phyloP scores from a whole-genome alignment of 1,284 basidiomycete species.

The Cutaneotrichosporon cavernicola region DNA sequence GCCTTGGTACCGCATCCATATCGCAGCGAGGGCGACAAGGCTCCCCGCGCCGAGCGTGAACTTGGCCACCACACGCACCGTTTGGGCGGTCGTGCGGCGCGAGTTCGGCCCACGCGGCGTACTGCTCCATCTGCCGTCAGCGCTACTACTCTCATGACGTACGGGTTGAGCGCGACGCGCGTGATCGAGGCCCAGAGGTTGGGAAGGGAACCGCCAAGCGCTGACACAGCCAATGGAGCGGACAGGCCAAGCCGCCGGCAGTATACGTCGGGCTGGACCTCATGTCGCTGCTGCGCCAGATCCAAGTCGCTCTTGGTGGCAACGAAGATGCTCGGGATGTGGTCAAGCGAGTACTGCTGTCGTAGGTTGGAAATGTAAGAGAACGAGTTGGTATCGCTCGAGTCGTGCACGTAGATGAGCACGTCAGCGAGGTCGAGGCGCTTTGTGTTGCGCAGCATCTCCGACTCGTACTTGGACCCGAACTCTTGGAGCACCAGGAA shows the following conservation, averaged over 20 bases:
- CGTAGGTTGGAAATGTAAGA: constrained; percentile 95
- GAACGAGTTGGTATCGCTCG: constrained; percentile 97
- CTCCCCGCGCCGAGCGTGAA: constrained; percentile 33
- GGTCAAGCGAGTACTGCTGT: constrained; percentile 95
- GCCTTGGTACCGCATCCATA: constrained; percentile 51
- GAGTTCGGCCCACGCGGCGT: constrained; percentile 46
- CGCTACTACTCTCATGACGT: constrained; percentile 7
- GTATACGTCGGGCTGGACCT: constrained; percentile 97
- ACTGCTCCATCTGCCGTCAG: constrained; percentile 4
- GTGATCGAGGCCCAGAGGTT: constrained; percentile 53
- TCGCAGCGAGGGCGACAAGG: constrained; percentile 34
- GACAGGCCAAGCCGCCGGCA: constrained; percentile 78
- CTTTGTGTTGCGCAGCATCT: constrained; percentile 81
- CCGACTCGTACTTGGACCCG: constrained; percentile 89
- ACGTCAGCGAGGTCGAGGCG: constrained; percentile 91
- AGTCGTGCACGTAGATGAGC: constrained; percentile 94
- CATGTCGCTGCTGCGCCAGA: constrained; percentile 92
- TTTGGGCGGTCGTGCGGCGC: constrained; percentile 38
- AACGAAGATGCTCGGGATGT: constrained; percentile 93
- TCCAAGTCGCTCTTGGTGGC: constrained; percentile 98
- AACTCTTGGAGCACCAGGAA: constrained; percentile 97
- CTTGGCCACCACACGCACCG: constrained; percentile 35
- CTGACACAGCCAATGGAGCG: constrained; percentile 86
- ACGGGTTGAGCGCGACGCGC: constrained; percentile 50
- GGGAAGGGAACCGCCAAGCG: constrained; percentile 62